Evolutionary conservation across 306 rosid genomes (phyloP).

Genomic region (Fagus sylvatica): DNA sequence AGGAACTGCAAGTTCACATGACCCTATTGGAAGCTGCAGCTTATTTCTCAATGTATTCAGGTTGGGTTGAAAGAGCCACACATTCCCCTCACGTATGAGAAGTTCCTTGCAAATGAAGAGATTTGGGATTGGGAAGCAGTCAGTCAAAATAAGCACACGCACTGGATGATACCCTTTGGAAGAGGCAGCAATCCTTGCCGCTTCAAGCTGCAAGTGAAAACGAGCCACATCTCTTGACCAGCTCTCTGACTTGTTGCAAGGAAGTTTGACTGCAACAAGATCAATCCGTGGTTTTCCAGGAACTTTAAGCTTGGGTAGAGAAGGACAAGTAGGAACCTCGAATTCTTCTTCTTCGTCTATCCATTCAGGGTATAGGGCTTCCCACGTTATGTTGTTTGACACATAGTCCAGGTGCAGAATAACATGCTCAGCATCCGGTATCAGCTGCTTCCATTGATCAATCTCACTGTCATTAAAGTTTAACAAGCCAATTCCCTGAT

Average conservation of each 20-base stretch:
- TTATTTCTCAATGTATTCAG: constrained; percentile 59
- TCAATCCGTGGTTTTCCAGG: constrained; percentile 71
- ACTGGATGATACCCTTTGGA: constrained; percentile 67
- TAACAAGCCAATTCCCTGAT: constrained; percentile 76
- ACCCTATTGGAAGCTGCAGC: constrained; percentile 73
- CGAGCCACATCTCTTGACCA: constrained; percentile 91
- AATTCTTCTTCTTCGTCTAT: constrained; percentile 91
- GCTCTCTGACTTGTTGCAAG: constrained; percentile 66
- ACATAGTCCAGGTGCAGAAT: constrained; percentile 50
- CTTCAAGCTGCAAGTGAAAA: constrained; percentile 88
- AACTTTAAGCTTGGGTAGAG: constrained; percentile 60
- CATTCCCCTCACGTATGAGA: constrained; percentile 55
- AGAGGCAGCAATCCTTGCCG: constrained; percentile 75
- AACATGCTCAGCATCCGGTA: constrained; percentile 70
- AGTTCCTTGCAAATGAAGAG: constrained; percentile 75
- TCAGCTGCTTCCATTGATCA: constrained; percentile 63
- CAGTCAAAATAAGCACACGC: constrained; percentile 67
- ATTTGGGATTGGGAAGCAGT: constrained; percentile 74
- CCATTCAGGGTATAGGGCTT: constrained; percentile 82
- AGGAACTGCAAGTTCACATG: constrained; percentile 84
- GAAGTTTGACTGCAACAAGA: constrained; percentile 84
- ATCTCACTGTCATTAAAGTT: constrained; percentile 74
- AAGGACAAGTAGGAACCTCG: constrained; percentile 80
- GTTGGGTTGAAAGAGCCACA: constrained; percentile 78
- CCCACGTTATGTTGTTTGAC: constrained; percentile 66